phyloP scores from a whole-genome alignment of 225 moss, liverwort and hornwort genomes.

The Sphagnum tenellum region DNA sequence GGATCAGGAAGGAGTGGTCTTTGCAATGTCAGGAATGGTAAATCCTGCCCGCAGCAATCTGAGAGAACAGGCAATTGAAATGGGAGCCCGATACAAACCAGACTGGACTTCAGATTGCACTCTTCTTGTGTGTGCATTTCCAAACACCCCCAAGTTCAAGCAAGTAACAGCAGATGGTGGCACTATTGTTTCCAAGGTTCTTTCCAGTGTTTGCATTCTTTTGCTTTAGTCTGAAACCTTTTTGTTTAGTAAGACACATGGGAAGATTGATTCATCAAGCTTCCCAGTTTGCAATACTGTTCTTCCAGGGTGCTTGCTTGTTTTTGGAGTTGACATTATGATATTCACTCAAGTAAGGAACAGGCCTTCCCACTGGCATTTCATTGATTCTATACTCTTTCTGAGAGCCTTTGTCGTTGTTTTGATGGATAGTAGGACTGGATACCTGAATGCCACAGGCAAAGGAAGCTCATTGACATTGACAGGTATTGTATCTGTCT shows the following conservation, averaged over 20 bases:
- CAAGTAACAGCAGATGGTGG: conserved; percentile 68
- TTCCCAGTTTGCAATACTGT: no score
- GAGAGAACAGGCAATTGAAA: conserved; percentile 59
- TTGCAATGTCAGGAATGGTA: conserved; percentile 74
- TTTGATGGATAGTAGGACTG: conserved; percentile 46
- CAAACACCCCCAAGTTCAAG: conserved; percentile 71
- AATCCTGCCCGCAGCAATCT: conserved; percentile 63
- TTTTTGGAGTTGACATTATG: no score
- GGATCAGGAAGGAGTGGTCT: conserved; percentile 63
- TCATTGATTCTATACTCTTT: no score
- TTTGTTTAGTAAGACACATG: no score
- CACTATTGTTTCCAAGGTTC: conserved; percentile 72
- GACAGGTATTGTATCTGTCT: conserved; percentile 26
- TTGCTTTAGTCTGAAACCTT: no score
- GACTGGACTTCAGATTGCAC: conserved; percentile 81
- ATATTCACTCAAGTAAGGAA: no score
- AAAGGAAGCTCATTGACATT: conserved; percentile 56
- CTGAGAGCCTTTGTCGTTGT: no score
- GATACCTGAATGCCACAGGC: conserved; percentile 57
- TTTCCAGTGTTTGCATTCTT: neutral
- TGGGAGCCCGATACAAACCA: conserved; percentile 73
- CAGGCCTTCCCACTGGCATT: no score
- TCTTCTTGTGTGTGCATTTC: conserved; percentile 66
- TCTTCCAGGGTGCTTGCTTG: no score
- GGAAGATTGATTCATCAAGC: no score